Evolutionary conservation across 208 protist genomes (phyloP).

Genomic region (Crithidia expoeki): DNA sequence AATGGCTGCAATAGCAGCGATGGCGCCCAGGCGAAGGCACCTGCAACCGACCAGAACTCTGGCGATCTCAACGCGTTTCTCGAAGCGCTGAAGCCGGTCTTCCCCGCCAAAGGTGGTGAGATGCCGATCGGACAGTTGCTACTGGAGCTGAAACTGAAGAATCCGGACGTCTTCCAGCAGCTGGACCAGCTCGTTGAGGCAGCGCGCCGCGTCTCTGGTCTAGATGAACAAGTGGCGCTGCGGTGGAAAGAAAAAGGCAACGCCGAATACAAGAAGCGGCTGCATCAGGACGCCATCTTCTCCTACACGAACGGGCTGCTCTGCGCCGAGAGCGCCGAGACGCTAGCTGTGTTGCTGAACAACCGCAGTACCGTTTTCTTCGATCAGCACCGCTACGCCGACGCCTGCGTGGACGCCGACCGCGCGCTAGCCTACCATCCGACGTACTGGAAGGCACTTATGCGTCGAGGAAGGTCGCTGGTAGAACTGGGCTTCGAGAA

Average conservation of each 20-base stretch:
- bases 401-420: slow-evolving; percentile 75
- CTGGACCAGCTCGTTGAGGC: slow-evolving; percentile 46
- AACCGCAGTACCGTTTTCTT: slow-evolving; percentile 81
- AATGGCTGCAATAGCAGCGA: too few relatives aligned
- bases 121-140: slow-evolving; percentile 63
- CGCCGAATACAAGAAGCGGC: slow-evolving; percentile 48
- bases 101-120: slow-evolving; percentile 42
- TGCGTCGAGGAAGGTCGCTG: slow-evolving; percentile 71
- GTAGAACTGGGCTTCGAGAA: slow-evolving; percentile 63
- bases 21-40: slow-evolving; percentile 1
- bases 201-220: slow-evolving; percentile 33
- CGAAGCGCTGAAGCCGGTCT: slow-evolving; percentile 29
- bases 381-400: slow-evolving; percentile 49
- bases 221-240: slow-evolving; percentile 62
- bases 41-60: slow-evolving; percentile 43
- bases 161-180: slow-evolving; percentile 37
- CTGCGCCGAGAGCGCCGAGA: slow-evolving; percentile 65
- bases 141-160: slow-evolving; percentile 27
- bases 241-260: slow-evolving; percentile 86
- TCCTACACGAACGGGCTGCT: slow-evolving; percentile 82
- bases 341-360: slow-evolving; percentile 70
- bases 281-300: slow-evolving; percentile 51
- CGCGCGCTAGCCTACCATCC: slow-evolving; percentile 48
- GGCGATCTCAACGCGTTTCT: slow-evolving; percentile 59
- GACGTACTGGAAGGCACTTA: slow-evolving; percentile 77